These are phyloP conservation scores for Dryas integrifolia DNA, from an alignment of 331 rosid genomes.

Conservation along the genomic window DNA sequence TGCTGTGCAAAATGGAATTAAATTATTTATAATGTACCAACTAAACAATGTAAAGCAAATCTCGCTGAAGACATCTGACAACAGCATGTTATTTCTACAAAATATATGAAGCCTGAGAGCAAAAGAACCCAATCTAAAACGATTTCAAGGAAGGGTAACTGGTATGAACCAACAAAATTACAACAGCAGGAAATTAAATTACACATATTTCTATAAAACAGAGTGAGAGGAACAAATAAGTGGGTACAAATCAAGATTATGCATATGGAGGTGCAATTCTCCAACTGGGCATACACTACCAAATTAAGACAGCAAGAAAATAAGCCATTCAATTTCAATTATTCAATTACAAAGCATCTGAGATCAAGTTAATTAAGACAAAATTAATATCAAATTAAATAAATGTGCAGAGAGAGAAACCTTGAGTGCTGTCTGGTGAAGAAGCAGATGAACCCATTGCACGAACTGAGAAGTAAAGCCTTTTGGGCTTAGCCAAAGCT, in stretches of 20 bases:
- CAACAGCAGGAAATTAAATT: neutral
- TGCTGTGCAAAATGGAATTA: no score
- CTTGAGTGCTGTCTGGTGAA: slow-evolving; percentile 51
- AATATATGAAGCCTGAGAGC: neutral
- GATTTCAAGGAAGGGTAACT: no score
- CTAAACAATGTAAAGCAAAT: neutral
- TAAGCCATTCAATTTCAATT: neutral
- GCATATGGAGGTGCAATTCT: no score
- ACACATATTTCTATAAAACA: neutral
- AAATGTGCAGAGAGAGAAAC: slow-evolving; percentile 16
- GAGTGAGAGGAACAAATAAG: no score
- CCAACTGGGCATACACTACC: no score
- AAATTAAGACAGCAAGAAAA: neutral
- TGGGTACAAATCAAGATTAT: no score
- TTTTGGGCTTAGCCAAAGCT: slow-evolving; percentile 32
- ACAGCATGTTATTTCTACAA: neutral
- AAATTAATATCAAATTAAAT: neutral
- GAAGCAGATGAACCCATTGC: slow-evolving; percentile 89
- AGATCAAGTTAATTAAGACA: neutral
- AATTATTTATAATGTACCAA: neutral
- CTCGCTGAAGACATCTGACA: neutral
- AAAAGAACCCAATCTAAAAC: neutral
- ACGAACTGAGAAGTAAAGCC: slow-evolving; percentile 39
- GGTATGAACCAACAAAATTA: no score
- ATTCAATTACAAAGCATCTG: neutral